Conservation (phyloP, 2,329 filamentous ascomycete genomes). For the Verticillium nonalfalfae region DNA sequence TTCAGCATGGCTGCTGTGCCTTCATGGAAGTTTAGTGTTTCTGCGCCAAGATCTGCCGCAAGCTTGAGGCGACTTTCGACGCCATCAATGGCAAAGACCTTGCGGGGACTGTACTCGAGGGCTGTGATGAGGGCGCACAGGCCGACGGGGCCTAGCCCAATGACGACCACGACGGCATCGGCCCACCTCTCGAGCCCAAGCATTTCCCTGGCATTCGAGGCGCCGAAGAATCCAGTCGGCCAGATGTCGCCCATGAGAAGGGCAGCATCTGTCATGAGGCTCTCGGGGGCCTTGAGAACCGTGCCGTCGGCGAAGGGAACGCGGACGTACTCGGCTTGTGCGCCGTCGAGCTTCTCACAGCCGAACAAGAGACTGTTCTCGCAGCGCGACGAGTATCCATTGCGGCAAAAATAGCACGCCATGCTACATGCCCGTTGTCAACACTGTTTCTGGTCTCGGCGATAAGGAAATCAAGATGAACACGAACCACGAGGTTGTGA, state of each 20-base stretch:
- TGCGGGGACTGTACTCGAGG: conserved; percentile 66
- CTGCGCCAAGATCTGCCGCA: conserved; percentile 49
- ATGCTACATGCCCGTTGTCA: conserved; percentile 31
- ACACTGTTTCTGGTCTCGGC: too few relatives aligned
- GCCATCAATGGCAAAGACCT: conserved; percentile 74
- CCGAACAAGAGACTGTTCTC: conserved; percentile 66
- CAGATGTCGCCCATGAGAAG: conserved; percentile 93
- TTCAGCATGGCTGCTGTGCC: too few relatives aligned
- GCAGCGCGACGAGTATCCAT: conserved; percentile 72
- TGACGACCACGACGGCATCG: conserved; percentile 67
- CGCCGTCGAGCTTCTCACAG: conserved; percentile 62
- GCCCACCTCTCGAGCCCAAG: conserved; percentile 50
- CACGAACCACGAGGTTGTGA: conserved; percentile 70
- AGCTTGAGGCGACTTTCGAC: conserved; percentile 68
- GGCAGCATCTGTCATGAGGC: conserved; percentile 67
- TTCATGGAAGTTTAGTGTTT: too few relatives aligned
- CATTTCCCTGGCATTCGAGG: conserved; percentile 67
- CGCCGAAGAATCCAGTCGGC: conserved; percentile 80
- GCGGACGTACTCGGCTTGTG: conserved; percentile 76
- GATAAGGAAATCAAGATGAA: too few relatives aligned
- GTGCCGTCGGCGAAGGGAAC: conserved; percentile 78
- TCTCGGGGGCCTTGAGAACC: conserved; percentile 60
- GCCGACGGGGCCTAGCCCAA: conserved; percentile 82
- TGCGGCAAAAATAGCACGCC: conserved; percentile 79
- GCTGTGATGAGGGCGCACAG: conserved; percentile 77